Evolutionary conservation across 179 eudicot genomes (phyloP).

Genomic region (Silene vulgaris): DNA sequence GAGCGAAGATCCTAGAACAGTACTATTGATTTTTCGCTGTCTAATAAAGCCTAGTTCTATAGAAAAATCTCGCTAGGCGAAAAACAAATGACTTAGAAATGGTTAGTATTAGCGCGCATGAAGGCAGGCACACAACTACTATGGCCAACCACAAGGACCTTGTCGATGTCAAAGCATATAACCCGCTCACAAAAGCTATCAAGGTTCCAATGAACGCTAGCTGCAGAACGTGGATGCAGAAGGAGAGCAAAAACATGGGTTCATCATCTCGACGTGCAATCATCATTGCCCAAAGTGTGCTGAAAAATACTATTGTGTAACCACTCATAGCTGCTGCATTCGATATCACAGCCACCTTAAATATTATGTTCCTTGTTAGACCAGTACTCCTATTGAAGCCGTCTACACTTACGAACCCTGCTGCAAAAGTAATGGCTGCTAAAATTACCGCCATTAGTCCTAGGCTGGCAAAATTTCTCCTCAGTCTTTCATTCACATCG

Average conservation of each 20-base stretch:
- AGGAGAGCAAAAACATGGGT: conserved; percentile 33
- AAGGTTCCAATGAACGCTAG: conserved; percentile 39
- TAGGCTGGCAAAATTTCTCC: conserved; percentile 31
- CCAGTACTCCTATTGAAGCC: conserved; percentile 24
- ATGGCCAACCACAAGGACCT: conserved; percentile 38
- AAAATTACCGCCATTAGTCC: conserved; percentile 33
- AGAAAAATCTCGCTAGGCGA: conserved; percentile 28
- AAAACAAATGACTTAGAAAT: conserved; percentile 27
- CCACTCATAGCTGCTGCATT: conserved; percentile 42
- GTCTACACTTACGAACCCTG: conserved; percentile 32
- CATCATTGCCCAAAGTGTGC: conserved; percentile 37
- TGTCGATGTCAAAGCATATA: conserved; percentile 32
- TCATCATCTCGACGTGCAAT: conserved; percentile 34
- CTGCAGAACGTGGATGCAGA: conserved; percentile 36
- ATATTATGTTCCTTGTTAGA: conserved; percentile 24
- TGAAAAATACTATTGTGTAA: conserved; percentile 37
- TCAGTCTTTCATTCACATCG: conserved; percentile 26
- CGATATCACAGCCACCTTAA: conserved; percentile 38
- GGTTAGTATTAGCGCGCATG: conserved; percentile 28
- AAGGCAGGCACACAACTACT: conserved; percentile 34
- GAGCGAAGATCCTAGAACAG: not conserved
- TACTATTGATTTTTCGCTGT: not conserved
- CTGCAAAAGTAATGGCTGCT: conserved; percentile 39
- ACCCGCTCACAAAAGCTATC: conserved; percentile 34
- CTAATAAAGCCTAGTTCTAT: conserved; percentile 21